Evolutionary conservation across 148 eudicot genomes (phyloP), one percentile per base, ranked within the genome.

Genomic region (Nepenthes mirabilis): DNA sequence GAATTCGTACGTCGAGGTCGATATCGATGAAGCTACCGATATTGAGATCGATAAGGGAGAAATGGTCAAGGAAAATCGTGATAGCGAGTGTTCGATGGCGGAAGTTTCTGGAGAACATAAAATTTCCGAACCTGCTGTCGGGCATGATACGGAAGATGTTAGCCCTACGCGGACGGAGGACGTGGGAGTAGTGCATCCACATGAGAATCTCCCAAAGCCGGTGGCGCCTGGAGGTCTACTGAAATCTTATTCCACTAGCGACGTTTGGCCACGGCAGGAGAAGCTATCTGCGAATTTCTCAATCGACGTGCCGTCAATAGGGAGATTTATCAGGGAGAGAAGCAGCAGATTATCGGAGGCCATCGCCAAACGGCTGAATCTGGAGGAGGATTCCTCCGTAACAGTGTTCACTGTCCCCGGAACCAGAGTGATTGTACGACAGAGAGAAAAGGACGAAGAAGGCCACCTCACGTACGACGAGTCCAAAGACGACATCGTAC

Each of bases 391-490:
- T 64, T 33, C 60, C 43, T 34, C 57, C 53, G 95, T 85, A 51
- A 91, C 89, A 57, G 95, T 88, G 86, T 73, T 88, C 64, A 70
- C 68, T 5, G 67, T 93, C 3, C 72, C 88, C 0, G 98, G 96
- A 23, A 63, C 88, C 43, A 84, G 71, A 69, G 96, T 93, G 36
- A 79, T 78, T 58, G 96, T 88, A 6, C 75, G 74, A 51, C 47
- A 56, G 47, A 85, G 78, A 60, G 70, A 52, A 36, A 65, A 59
- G 0, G 60, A n/a, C 2, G 60, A 54, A 43, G 61, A 36, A 3
- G 10, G 51, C n/a, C 54, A 56, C 9, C 3, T 32, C 13, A 1
- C 11, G 6, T 1, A 32, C 36, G 14, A 34, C 52, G 1, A 2
- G 12, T 1, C n/a, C 65, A 47, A 49, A 11, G 13, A 49, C 12